These are phyloP conservation scores for Hyaloscypha bicolor DNA, from an alignment of 495 filamentous ascomycete species.

Conservation along the genomic window DNA sequence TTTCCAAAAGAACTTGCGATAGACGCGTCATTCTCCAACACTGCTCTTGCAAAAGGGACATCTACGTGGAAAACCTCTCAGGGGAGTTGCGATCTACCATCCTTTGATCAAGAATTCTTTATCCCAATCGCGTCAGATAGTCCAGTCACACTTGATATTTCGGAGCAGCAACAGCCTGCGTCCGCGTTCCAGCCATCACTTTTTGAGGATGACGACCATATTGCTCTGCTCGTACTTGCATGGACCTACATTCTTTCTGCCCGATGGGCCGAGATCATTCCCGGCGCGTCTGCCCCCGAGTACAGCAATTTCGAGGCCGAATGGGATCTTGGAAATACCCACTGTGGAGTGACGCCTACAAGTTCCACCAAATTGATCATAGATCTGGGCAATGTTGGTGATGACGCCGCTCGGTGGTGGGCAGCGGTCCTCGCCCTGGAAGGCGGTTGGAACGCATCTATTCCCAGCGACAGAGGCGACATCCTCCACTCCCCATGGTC, in stretches of 20 bases:
- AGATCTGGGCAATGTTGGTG: slow-evolving; percentile 33
- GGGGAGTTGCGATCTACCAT: slow-evolving; percentile 24
- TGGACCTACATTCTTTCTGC: slow-evolving; percentile 31
- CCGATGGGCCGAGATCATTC: slow-evolving; percentile 31
- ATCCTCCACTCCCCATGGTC: slow-evolving; percentile 31
- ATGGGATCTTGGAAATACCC: slow-evolving; percentile 15
- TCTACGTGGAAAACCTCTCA: slow-evolving; percentile 28
- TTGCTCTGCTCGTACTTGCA: slow-evolving; percentile 27
- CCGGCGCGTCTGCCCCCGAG: slow-evolving; percentile 23
- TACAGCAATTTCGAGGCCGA: slow-evolving; percentile 25
- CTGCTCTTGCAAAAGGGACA: slow-evolving; percentile 25
- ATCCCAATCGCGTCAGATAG: slow-evolving; percentile 28
- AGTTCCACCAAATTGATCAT: slow-evolving; percentile 20
- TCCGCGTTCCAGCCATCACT: slow-evolving; percentile 10
- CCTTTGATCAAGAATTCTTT: slow-evolving; percentile 27
- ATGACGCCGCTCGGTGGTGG: slow-evolving; percentile 39
- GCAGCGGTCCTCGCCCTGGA: slow-evolving; percentile 36
- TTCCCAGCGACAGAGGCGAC: slow-evolving; percentile 25
- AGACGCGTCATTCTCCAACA: slow-evolving; percentile 29
- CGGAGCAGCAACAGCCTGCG: slow-evolving; percentile 20
- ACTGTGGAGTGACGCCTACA: slow-evolving; percentile 7
- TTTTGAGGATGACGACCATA: slow-evolving; percentile 26
- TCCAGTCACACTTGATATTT: slow-evolving; percentile 13
- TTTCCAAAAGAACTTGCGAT: slow-evolving; percentile 27
- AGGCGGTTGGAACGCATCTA: slow-evolving; percentile 36